These are phyloP conservation scores for Ramaria sp. DNA, from an alignment of 768 basidiomycete genomes.

Conservation along the genomic window DNA sequence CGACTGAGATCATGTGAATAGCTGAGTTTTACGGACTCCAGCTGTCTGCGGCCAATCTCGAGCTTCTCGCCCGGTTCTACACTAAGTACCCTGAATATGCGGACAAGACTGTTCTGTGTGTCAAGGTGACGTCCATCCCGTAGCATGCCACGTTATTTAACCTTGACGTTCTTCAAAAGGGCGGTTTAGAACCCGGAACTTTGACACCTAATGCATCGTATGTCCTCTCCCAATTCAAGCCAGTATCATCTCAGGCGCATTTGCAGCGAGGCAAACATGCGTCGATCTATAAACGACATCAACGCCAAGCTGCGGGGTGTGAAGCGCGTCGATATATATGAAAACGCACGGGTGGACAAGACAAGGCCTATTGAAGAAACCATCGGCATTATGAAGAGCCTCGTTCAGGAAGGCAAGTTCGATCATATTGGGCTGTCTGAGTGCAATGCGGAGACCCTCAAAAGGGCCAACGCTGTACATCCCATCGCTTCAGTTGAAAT, in stretches of 20 bases:
- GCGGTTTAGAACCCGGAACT: not conserved
- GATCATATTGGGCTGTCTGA: constrained; percentile 53
- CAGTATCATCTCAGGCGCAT: not conserved
- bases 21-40: constrained; percentile 50
- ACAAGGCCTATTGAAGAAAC: constrained; percentile 34
- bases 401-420: constrained; percentile 47
- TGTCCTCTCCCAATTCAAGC: not conserved
- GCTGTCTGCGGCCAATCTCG: constrained; percentile 31
- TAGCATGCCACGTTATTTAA: not conserved
- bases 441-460: constrained; percentile 37
- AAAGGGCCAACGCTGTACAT: constrained; percentile 37
- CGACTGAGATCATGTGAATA: constrained; percentile 7
- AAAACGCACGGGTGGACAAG: constrained; percentile 20
- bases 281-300: constrained; percentile 37
- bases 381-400: constrained; percentile 29
- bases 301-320: constrained; percentile 35
- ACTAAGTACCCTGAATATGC: constrained; percentile 32
- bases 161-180: not conserved
- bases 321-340: constrained; percentile 51
- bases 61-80: constrained; percentile 41
- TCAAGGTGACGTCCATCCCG: constrained; percentile 30
- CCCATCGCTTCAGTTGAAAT: constrained; percentile 55
- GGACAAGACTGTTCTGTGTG: constrained; percentile 36
- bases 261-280: constrained; percentile 30
- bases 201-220: constrained; percentile 6